Base-by-base conservation (phyloP, 306 rosid species). In the Cucurbita maxima region DNA sequence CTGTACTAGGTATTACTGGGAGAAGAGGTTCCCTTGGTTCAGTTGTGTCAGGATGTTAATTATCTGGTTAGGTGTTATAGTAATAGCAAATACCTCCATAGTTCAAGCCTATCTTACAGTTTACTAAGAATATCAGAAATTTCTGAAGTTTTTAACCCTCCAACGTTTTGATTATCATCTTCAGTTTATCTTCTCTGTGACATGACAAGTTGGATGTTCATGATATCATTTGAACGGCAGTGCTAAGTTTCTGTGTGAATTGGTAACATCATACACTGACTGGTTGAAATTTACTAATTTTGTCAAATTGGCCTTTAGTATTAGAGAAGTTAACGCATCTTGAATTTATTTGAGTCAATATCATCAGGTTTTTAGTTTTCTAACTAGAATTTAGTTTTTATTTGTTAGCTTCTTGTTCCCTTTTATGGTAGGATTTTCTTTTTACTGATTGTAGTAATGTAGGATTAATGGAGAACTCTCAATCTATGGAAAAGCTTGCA, bases 251-350 rank as follows among this genome's bases (percentile, higher is more conserved):
- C 40, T n/a, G n/a, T 40, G 22, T 60, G 47, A 20, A 75, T 48
- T 51, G 45, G 52, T 53, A 11, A 60, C 5, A 63, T 13, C 52
- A 48, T n/a, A 18, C 40, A 18, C 38, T 63, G 4, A 43, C 34
- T 8, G 55, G 30, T 61, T 76, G 79, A 69, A 43, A 52, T 12
- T 72, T 72, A 96, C 63, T 45, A 5, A 72, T 63, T 80, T 72
- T 76, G 19, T 37, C 51, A 19, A 58, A 25, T 43, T 72, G 12
- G 15, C 44, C 44, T 48, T 68, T 0, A 48, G 45, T 41, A 50
- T 50, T 70, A 50, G 59, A 8, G 34, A 40, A 30, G 25, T 51
- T 11, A 47, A 25, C 16, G 4, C 44, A 15, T 30, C 58, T 48
- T 70, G 45, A 45, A 51, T 30, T 70, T 34, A 25, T 70, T 69